A percentile compares a stretch with the other conserved stretches of the same genome.
phyloP scores from a whole-genome alignment of 2,329 filamentous ascomycete genomes.

The Cladosporium sp. region DNA sequence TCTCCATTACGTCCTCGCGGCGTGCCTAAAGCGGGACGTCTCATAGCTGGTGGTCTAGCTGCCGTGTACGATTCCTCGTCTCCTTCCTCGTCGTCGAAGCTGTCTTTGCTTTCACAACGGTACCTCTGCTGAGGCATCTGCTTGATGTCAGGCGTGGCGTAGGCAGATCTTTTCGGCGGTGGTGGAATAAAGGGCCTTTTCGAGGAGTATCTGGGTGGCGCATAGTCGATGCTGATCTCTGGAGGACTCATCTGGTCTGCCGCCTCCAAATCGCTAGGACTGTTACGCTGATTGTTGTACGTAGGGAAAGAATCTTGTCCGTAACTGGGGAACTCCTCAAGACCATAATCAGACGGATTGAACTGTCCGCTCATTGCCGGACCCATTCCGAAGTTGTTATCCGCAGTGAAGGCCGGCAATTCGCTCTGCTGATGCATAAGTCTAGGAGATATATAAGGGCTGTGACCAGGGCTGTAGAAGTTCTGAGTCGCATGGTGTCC shows the following conservation, averaged over 20 bases:
- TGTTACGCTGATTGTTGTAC: slow-evolving; percentile 38
- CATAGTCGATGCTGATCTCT: slow-evolving; percentile 90
- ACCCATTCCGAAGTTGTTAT: slow-evolving; percentile 44
- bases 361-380: slow-evolving; percentile 47
- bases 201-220: slow-evolving; percentile 77
- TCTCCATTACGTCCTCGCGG: slow-evolving; percentile 40
- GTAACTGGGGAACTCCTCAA: slow-evolving; percentile 49
- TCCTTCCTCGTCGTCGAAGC: slow-evolving; percentile 59
- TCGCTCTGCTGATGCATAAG: slow-evolving; percentile 60
- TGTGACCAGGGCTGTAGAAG: slow-evolving; percentile 58
- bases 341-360: slow-evolving; percentile 39
- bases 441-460: slow-evolving; percentile 66
- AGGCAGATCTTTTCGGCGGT: slow-evolving; percentile 88
- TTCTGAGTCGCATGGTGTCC: slow-evolving; percentile 38
- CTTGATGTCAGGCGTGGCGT: slow-evolving; percentile 72
- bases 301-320: slow-evolving; percentile 46
- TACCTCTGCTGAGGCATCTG: slow-evolving; percentile 63
- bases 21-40: too few relatives aligned
- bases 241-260: slow-evolving; percentile 80
- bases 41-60: slow-evolving; percentile 59
- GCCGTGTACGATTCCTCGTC: slow-evolving; percentile 51
- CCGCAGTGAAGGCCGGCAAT: slow-evolving; percentile 46
- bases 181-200: slow-evolving; percentile 97
- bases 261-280: slow-evolving; percentile 58
- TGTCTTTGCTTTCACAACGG: slow-evolving; percentile 83